phyloP scores from a whole-genome alignment of 108 stramenopile genomes.

The Fistulifera pelliculosa region DNA sequence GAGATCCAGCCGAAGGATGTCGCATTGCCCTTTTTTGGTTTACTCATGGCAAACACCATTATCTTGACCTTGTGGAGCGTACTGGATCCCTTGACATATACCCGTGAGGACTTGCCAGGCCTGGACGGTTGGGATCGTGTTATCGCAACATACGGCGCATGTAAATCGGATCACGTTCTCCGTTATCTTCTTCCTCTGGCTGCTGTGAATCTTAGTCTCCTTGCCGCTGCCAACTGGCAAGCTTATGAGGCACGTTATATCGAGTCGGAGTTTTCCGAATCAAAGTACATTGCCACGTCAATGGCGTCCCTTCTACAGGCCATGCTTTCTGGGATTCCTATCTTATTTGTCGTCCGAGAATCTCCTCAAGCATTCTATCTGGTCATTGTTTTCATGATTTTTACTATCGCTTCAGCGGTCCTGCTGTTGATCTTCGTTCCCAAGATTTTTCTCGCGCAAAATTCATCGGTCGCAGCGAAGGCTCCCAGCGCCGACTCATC shows the following conservation, averaged over 20 bases:
- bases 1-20: constrained; percentile 39
- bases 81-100: constrained; percentile 28
- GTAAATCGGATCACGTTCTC: background rate
- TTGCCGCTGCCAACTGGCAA: constrained; percentile 25
- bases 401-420: constrained; percentile 12
- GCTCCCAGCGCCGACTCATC: too few relatives aligned
- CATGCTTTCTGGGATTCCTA: constrained; percentile 21
- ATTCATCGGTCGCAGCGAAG: too few relatives aligned
- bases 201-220: constrained; percentile 9
- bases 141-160: constrained; percentile 10
- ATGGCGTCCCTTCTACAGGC: constrained; percentile 20
- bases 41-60: constrained; percentile 17
- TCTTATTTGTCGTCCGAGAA: constrained; percentile 20
- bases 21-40: constrained; percentile 29
- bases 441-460: constrained; percentile 11
- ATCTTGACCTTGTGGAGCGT: constrained; percentile 35
- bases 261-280: constrained; percentile 25
- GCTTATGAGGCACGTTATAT: constrained; percentile 28
- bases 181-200: background rate
- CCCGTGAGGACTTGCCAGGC: constrained; percentile 9
- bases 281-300: constrained; percentile 18
- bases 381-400: constrained; percentile 13
- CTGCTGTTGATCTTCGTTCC: constrained; percentile 33
- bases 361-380: constrained; percentile 19
- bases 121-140: constrained; percentile 14